Evolutionary conservation across 306 rosid genomes (phyloP).

Genomic region (Lablab purpureus): DNA sequence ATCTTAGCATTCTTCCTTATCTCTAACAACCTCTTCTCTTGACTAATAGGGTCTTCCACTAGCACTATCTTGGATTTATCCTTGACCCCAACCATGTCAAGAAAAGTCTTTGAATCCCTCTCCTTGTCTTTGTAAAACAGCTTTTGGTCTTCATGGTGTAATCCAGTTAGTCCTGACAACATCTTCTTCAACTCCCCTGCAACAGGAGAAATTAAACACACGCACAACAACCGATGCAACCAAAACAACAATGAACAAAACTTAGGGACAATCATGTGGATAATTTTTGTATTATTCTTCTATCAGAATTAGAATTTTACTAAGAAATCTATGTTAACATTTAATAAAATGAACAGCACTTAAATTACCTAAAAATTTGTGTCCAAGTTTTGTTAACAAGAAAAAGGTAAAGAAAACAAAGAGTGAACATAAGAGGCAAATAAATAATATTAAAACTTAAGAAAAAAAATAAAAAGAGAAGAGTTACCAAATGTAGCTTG

Average conservation of each 20-base stretch:
- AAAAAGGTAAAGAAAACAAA: conserved; percentile 2
- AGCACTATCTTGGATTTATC: conserved; percentile 81
- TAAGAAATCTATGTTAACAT: background rate
- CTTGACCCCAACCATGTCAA: conserved; percentile 82
- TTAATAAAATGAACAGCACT: background rate
- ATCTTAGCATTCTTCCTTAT: conserved; percentile 81
- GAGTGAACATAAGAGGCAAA: conserved; percentile 13
- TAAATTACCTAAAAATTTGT: background rate
- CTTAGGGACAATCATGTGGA: background rate
- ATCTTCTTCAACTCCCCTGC: conserved; percentile 94
- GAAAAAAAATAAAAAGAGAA: background rate
- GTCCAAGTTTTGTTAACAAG: background rate
- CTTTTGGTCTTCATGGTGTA: conserved; percentile 94
- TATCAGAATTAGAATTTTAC: background rate
- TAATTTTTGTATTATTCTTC: background rate
- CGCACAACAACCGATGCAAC: background rate
- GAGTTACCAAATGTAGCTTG: conserved; percentile 85
- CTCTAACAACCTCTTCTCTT: conserved; percentile 81
- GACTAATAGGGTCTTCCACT: conserved; percentile 88
- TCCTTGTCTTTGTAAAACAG: conserved; percentile 83
- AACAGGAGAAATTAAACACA: background rate
- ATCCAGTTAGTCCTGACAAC: conserved; percentile 84
- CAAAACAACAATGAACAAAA: background rate
- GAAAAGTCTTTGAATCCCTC: conserved; percentile 92
- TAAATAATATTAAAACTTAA: background rate